Evolutionary conservation across 106 monocot genomes (phyloP).

Genomic region (Dendrobium nobile): DNA sequence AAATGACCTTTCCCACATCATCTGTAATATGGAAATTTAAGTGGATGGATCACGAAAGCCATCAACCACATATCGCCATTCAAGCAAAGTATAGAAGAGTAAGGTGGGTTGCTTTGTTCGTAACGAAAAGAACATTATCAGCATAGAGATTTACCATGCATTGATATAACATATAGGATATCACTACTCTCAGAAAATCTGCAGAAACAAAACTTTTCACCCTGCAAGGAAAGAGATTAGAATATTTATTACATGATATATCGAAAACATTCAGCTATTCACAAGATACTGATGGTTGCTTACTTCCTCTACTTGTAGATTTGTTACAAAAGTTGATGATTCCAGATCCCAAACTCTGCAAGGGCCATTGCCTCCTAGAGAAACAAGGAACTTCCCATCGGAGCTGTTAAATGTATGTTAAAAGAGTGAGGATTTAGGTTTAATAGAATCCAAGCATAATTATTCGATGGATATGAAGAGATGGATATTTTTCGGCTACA

Average conservation of each 20-base stretch:
- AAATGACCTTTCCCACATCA: constrained; percentile 49
- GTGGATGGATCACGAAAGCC: background rate
- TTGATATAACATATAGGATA: constrained; percentile 47
- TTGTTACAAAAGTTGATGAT: constrained; percentile 39
- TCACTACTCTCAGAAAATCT: constrained; percentile 48
- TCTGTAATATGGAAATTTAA: constrained; percentile 33
- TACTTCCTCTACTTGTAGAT: constrained; percentile 58
- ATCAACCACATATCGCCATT: background rate
- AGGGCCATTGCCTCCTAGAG: constrained; percentile 46
- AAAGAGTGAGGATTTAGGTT: background rate
- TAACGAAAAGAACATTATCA: background rate
- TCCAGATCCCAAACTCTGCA: constrained; percentile 75
- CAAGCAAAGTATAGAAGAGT: background rate
- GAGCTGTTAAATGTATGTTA: constrained; percentile 32
- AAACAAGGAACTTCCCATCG: constrained; percentile 69
- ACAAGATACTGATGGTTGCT: constrained; percentile 5
- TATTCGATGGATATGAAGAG: background rate
- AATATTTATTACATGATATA: background rate
- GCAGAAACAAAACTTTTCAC: constrained; percentile 56
- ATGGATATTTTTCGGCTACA: background rate
- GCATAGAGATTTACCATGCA: constrained; percentile 44
- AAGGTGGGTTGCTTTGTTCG: background rate
- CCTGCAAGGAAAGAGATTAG: constrained; percentile 33
- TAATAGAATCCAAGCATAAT: background rate
- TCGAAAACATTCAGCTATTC: background rate